Evolutionary conservation across 1,284 basidiomycete genomes (phyloP).

Genomic region (Sporisorium reilianum): DNA sequence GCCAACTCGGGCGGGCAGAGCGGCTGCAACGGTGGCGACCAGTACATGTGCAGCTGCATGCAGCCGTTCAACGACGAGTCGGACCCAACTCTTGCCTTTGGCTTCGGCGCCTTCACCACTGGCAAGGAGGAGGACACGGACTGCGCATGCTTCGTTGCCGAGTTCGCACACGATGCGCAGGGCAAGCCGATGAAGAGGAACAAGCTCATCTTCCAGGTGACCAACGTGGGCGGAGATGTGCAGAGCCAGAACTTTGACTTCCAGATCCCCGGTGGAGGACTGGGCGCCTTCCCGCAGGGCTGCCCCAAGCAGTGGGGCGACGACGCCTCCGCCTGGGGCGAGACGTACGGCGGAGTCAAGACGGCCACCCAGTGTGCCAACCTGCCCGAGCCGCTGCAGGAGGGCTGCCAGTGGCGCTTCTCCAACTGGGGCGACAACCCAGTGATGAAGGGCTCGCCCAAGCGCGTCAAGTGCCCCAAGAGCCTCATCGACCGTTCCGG

Average conservation of each 20-base stretch:
- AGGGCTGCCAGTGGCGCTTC: conserved; percentile 43
- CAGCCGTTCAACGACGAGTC: conserved; percentile 34
- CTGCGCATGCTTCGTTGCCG: conserved; percentile 38
- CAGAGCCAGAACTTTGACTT: conserved; percentile 39
- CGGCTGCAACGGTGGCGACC: conserved; percentile 44
- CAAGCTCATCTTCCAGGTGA: conserved; percentile 46
- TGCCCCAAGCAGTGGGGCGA: conserved; percentile 35
- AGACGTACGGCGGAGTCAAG: conserved; percentile 26
- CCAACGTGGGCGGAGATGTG: conserved; percentile 40
- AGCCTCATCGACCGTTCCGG: conserved; percentile 45
- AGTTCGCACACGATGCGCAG: conserved; percentile 24
- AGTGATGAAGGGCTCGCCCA: conserved; percentile 16
- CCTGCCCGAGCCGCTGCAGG: conserved; percentile 29
- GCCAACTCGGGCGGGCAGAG: conserved; percentile 26
- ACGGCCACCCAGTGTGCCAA: conserved; percentile 8
- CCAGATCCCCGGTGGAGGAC: conserved; percentile 47
- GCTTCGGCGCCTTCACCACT: conserved; percentile 35
- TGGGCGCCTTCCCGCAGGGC: conserved; percentile 37
- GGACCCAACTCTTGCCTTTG: conserved; percentile 19
- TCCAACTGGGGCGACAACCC: conserved; percentile 40
- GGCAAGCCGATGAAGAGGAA: conserved; percentile 35
- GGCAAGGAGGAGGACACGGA: conserved; percentile 28
- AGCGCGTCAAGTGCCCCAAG: conserved; percentile 40
- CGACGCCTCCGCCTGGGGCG: conserved; percentile 20
- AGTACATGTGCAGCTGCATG: conserved; percentile 42